These are phyloP conservation scores for Obelidium mucronatum DNA, from an alignment of 192 early-diverging fungal genomes.

Conservation along the genomic window DNA sequence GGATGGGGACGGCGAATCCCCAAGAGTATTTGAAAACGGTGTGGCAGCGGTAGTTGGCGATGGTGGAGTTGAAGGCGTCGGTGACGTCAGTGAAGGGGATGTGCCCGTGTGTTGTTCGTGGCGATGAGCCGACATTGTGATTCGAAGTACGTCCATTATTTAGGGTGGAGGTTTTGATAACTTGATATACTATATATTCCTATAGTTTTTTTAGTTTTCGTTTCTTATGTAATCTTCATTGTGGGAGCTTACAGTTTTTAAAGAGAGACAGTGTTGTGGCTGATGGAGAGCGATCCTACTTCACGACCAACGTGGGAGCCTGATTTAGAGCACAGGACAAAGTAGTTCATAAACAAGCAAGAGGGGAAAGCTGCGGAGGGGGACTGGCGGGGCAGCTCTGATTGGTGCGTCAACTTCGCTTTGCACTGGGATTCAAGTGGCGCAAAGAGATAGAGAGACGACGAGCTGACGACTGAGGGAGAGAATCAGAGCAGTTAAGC, in stretches of 20 bases:
- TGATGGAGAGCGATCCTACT: not conserved
- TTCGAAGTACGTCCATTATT: slow-evolving; percentile 14
- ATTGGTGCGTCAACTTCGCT: too few relatives aligned
- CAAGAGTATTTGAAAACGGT: too few relatives aligned
- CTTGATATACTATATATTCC: too few relatives aligned
- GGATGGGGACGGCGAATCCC: not conserved
- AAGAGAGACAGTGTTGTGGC: not conserved
- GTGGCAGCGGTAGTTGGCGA: not conserved
- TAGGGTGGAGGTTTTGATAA: not conserved
- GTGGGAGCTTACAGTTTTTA: too few relatives aligned
- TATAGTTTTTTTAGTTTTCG: too few relatives aligned
- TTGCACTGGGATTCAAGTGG: too few relatives aligned
- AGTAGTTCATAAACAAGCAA: slow-evolving; percentile 14
- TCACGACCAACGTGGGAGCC: slow-evolving; percentile 5
- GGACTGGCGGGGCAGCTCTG: too few relatives aligned
- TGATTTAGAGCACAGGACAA: not conserved
- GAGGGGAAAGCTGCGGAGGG: too few relatives aligned
- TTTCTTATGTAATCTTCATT: too few relatives aligned
- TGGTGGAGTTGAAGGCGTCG: not conserved
- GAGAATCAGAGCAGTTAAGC: too few relatives aligned
- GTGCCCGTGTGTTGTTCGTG: not conserved
- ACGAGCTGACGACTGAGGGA: too few relatives aligned
- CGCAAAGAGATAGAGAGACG: too few relatives aligned
- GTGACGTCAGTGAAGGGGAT: not conserved
- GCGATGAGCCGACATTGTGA: slow-evolving; percentile 14